Base-by-base conservation (phyloP, 805 yeast species). In the Lachancea lanzarotensis region DNA sequence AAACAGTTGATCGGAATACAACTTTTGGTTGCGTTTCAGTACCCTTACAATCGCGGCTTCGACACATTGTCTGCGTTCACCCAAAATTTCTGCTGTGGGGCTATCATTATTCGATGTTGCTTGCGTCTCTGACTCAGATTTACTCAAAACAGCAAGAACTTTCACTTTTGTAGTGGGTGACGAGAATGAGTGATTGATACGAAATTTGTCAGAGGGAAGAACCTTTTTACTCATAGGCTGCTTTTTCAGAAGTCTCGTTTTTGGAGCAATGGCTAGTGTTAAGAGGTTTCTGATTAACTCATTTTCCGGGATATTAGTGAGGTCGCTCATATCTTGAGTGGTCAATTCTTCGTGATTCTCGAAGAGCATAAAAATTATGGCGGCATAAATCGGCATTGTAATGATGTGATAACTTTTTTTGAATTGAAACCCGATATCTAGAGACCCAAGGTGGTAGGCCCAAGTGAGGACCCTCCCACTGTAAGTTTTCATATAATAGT, bases 31-130 rank as follows among this genome's bases (percentile, higher is more conserved):
- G 1, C 86, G 74, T 65, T 89, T 89, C 91, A 89, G 81, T n/a
- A 82, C 78, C 42, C 96, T 72, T 4, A 89, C 95, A 45, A 89
- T 75, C 0, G 95, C 93, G 1, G 96, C 95, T 58, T 86, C 93
- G 2, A 84, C 69, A 33, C 30, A 29, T 85, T 82, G 43, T 72
- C 73, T 5, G 38, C 46, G 43, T 57, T 46, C 44, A 53, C 61
- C 27, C 15, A 18, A 6, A 22, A 36, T 22, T 10, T 44, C 40
- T 8, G 35, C 33, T 12, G 29, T 10, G 16, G 19, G 12, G 7
- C 38, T 22, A 17, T 30, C 33, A 78, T 83, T 38, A 72, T 72
- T 19, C 10, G 31, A 19, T 3, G 12, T 6, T 5, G 15, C 13
- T 9, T 33, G 43, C 12, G 32, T 10, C 16, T 26, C 35, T 3